phyloP scores from a whole-genome alignment of 2,329 filamentous ascomycete species.

The Diaporthe destruens region DNA sequence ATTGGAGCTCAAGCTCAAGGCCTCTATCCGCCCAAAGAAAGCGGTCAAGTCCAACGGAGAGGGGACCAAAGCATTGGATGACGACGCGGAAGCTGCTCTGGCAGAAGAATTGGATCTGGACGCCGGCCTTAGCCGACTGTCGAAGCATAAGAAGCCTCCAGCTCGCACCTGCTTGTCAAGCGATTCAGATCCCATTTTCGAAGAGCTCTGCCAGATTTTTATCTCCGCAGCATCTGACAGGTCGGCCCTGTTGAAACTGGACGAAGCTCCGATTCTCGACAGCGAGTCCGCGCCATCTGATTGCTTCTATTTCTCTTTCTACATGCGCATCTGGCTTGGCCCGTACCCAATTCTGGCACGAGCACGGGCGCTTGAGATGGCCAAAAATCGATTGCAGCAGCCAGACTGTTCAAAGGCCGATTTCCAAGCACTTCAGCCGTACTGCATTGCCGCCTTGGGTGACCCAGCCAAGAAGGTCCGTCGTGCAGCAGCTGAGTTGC shows the following conservation, averaged over 20 bases:
- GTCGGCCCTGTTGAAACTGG: slow-evolving; percentile 62
- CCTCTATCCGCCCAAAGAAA: slow-evolving; percentile 71
- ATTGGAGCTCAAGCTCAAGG: slow-evolving; percentile 80
- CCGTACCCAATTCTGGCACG: slow-evolving; percentile 77
- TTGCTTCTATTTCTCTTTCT: slow-evolving; percentile 80
- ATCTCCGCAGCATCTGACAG: slow-evolving; percentile 64
- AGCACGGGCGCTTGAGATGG: slow-evolving; percentile 75
- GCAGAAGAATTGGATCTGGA: slow-evolving; percentile 54
- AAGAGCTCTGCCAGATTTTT: slow-evolving; percentile 70
- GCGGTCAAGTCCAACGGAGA: slow-evolving; percentile 55
- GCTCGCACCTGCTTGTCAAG: slow-evolving; percentile 65
- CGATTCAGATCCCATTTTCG: slow-evolving; percentile 65
- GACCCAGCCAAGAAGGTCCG: slow-evolving; percentile 84
- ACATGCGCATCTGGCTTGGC: slow-evolving; percentile 80
- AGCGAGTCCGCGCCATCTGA: slow-evolving; percentile 67
- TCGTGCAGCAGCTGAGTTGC: slow-evolving; percentile 77
- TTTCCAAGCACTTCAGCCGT: slow-evolving; percentile 86
- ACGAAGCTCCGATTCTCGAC: slow-evolving; percentile 67
- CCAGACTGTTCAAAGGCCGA: slow-evolving; percentile 67
- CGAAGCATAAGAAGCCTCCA: slow-evolving; percentile 45
- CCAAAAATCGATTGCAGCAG: slow-evolving; percentile 68
- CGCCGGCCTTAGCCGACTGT: slow-evolving; percentile 55
- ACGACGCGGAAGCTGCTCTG: slow-evolving; percentile 46
- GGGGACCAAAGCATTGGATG: slow-evolving; percentile 62
- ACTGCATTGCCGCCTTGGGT: slow-evolving; percentile 78